Conservation (phyloP, 371 early-diverging fungal genomes). For the Funneliformis caledonium region DNA sequence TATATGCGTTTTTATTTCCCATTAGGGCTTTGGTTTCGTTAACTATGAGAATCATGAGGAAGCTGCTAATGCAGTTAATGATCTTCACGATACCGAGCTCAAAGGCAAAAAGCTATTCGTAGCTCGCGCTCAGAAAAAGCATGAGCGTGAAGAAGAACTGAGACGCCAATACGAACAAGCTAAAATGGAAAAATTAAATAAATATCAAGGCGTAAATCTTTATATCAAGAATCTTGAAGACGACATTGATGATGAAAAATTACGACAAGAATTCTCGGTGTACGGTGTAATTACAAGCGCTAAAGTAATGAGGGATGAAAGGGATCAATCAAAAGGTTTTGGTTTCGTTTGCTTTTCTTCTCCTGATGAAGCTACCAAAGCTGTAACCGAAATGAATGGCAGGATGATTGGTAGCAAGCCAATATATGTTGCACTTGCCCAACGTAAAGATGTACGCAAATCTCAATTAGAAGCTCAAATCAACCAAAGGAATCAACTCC, state of each 20-base stretch:
- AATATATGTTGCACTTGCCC: slow-evolving; percentile 96
- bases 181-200: slow-evolving; percentile 92
- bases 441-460: slow-evolving; percentile 96
- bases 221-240: slow-evolving; percentile 99
- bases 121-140: slow-evolving; percentile 98
- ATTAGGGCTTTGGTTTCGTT: slow-evolving; percentile 91
- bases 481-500: slow-evolving; percentile 88
- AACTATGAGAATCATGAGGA: slow-evolving; percentile 95
- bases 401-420: slow-evolving; percentile 94
- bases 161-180: slow-evolving; percentile 91
- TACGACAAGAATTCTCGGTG: slow-evolving; percentile 93
- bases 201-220: slow-evolving; percentile 98
- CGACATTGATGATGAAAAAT: slow-evolving; percentile 91
- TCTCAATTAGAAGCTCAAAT: slow-evolving; percentile 93
- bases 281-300: slow-evolving; percentile 96
- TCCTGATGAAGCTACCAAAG: slow-evolving; percentile 91
- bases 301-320: slow-evolving; percentile 97
- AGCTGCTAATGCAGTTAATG: slow-evolving; percentile 92
- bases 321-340: slow-evolving; percentile 80
- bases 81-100: slow-evolving; percentile 90
- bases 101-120: slow-evolving; percentile 94
- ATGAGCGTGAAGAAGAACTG: slow-evolving; percentile 97
- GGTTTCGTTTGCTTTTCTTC: slow-evolving; percentile 93
- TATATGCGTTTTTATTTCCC: no score
- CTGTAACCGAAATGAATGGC: slow-evolving; percentile 90